Evolutionary conservation across 257 asterid species (phyloP), one percentile per base, ranked within the genome.

Genomic region (Solanum pennellii): DNA sequence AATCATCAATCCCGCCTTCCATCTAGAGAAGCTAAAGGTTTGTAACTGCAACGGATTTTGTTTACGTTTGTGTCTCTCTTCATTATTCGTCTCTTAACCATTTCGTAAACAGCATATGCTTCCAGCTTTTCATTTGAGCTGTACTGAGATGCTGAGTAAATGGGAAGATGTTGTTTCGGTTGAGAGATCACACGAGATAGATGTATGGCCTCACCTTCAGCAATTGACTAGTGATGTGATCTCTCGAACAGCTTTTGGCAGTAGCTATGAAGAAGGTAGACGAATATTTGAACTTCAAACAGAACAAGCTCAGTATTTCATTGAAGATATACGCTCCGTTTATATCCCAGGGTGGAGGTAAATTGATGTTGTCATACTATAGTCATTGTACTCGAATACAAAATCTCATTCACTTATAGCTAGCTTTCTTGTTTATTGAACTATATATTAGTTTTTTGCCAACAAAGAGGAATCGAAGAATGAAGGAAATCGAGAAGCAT

Each of bases 211-310:
- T 77, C 41, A 76, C 45, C 86, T 93, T 39, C 90, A 91, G 33
- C 77, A 62, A 6, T 59, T 92, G 69, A 59, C 88, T 0, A 62
- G 91, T 29, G 94, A 91, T 85, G 92, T 89, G 7, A 89, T 93
- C 59, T 91, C 95, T 9, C 91, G 94, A 3, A 89, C 95, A 13
- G 91, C 93, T 27, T 92, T 92, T 90, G 95, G 93, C 11, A 91
- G 94, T 45, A 92, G 86, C 66, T 92, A 90, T 62, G 88, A 90
- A 83, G 94, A 92, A 89, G 95, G 94, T 33, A 87, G 90, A 90
- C 87, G 27, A 39, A 91, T 93, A 59, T 92, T 93, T 52, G 93
- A 87, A 41, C 92, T 88, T 37, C 93, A 92, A 77, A 27, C 3
- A 12, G 88, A 88, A 47, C 90, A 88, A 33, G 18, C 37, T 35